Evolutionary conservation across 768 basidiomycete species (phyloP).

Genomic region (Suillus bovinus): DNA sequence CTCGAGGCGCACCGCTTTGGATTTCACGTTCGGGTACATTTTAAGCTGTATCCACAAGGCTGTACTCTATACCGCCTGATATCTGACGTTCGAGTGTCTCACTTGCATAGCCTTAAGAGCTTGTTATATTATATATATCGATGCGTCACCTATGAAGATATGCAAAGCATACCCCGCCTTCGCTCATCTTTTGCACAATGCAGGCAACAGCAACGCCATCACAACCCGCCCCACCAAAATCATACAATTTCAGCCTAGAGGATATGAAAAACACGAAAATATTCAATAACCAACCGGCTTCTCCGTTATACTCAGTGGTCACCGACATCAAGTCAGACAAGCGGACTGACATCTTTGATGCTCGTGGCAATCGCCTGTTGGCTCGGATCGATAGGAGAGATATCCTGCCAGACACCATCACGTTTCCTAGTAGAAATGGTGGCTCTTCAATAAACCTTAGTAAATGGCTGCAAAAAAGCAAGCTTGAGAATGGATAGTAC

Average conservation of each 20-base stretch:
- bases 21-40: background rate
- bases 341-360: conserved; percentile 12
- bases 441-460: conserved; percentile 12
- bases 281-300: conserved; percentile 8
- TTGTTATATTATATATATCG: conserved; percentile 3
- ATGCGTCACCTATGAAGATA: background rate
- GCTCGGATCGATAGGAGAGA: conserved; percentile 10
- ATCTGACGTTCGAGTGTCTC: background rate
- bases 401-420: conserved; percentile 18
- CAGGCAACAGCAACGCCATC: conserved; percentile 5
- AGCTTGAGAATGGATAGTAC: conserved; percentile 16
- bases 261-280: conserved; percentile 16
- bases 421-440: conserved; percentile 8
- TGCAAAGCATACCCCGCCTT: background rate
- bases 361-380: conserved; percentile 9
- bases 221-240: conserved; percentile 1
- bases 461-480: conserved; percentile 17
- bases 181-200: conserved; percentile 5
- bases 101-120: background rate
- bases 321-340: conserved; percentile 14
- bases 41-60: background rate
- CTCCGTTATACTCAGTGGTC: conserved; percentile 15
- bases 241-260: conserved; percentile 15
- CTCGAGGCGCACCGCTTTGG: background rate
- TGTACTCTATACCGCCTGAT: background rate